Evolutionary conservation across 306 rosid genomes (phyloP), one percentile per base, ranked within the genome.

Genomic region (Lathyrus aphaca): DNA sequence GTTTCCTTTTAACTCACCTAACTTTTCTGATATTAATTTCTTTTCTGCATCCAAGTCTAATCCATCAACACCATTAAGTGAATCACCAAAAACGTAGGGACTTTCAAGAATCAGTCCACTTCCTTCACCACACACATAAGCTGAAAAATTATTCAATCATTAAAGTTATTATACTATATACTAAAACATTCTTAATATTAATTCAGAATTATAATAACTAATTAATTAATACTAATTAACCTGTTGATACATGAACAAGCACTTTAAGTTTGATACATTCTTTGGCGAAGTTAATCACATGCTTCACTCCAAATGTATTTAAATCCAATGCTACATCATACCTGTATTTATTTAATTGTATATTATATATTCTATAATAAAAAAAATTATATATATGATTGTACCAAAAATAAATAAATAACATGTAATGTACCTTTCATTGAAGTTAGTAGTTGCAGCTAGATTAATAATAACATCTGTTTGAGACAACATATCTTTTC

Each of bases 381-480:
- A 14, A 18, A 4, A 2, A 55, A 27, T 51, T n/a, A n/a, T 19
- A 25, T 27, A 3, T 10, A 65, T 70, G 8, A 21, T 32, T 21
- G 6, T 17, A 15, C 8, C 1, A 35, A n/a, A 32, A 35, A 35
- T 35, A 35, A 35, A 3, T 7, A 6, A 7, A 35, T 35, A 35
- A 35, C 7, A 7, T 35, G 7, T 19, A 57, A 30, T 16, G 3
- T 75, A 87, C 98, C 98, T 89, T 78, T 89, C 95, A 68, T 89
- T 81, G 18, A 92, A 89, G 16, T 86, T 86, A 14, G 98, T 92
- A 0, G 90, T 86, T 37, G 96, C 96, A 57, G 96, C 98, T 5
- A 92, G 70, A 71, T 92, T 87, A 32, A 89, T 62, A 17, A 92
- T 86, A 30, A 79, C 83, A 74, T 89, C 84, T 0, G 84, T 54